Evolutionary conservation across 78 protist genomes (phyloP).

Genomic region (slime mould (Dictyostelium discoideum)): DNA sequence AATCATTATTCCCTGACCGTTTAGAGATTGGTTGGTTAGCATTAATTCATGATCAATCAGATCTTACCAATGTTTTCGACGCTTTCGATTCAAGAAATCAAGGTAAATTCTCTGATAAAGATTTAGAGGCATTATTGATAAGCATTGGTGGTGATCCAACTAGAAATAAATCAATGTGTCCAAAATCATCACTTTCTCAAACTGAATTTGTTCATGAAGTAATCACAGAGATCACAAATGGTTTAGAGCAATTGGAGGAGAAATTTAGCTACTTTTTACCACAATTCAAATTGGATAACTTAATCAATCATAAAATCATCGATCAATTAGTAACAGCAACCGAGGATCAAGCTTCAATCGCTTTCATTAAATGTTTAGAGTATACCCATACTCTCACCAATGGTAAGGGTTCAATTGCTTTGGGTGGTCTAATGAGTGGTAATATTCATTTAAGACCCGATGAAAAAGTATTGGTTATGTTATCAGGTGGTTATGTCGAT

Average conservation of each 20-base stretch:
- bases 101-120: conserved; percentile 55
- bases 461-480: conserved; percentile 65
- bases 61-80: conserved; percentile 71
- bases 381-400: conserved; percentile 81
- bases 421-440: conserved; percentile 76
- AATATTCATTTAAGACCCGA: conserved; percentile 22
- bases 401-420: conserved; percentile 83
- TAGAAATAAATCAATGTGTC: background rate
- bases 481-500: conserved; percentile 79
- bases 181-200: conserved; percentile 54
- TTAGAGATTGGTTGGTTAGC: conserved; percentile 77
- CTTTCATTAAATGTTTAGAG: conserved; percentile 78
- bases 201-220: conserved; percentile 74
- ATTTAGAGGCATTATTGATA: background rate
- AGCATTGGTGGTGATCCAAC: conserved; percentile 44
- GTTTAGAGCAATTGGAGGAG: background rate
- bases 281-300: conserved; percentile 43
- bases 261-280: background rate
- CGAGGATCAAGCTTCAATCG: conserved; percentile 79
- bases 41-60: conserved; percentile 58
- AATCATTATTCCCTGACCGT: conserved; percentile 67
- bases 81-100: conserved; percentile 61
- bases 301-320: conserved; percentile 21
- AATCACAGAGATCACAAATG: background rate
- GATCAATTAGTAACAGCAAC: conserved; percentile 73